Percentiles rank a stretch among this genome's conserved stretches.
Evolutionary conservation across 2,329 filamentous ascomycete genomes (phyloP).

Genomic region (Daldinia sp.): DNA sequence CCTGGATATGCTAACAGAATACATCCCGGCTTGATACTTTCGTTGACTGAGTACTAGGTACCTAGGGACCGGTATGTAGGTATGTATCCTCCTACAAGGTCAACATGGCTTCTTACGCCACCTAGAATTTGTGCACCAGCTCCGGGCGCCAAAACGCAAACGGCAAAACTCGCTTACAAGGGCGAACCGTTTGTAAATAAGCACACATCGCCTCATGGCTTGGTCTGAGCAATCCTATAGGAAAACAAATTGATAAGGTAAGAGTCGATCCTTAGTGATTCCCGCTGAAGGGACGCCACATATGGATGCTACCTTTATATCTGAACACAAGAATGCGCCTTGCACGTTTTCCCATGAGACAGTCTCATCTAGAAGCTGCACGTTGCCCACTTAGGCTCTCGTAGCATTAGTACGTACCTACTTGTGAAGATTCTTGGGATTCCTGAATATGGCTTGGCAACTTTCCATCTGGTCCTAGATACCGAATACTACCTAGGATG

Average conservation of each 20-base stretch:
- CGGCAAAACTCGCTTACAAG: constrained; percentile 2
- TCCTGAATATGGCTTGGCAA: neutral
- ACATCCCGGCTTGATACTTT: neutral
- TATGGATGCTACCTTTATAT: neutral
- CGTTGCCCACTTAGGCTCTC: neutral
- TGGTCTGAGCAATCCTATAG: neutral
- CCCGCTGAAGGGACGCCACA: neutral
- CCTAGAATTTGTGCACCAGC: neutral
- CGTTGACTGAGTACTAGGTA: neutral
- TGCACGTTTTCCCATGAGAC: neutral
- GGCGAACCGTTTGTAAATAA: constrained; percentile 1
- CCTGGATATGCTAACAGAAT: too few species aligned
- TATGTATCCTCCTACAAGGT: constrained; percentile 2
- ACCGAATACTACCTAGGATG: too few species aligned
- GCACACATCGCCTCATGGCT: neutral
- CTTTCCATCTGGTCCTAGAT: neutral
- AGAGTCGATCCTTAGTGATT: neutral
- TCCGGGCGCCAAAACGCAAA: constrained; percentile 5
- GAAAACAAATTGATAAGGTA: neutral
- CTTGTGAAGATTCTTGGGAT: neutral
- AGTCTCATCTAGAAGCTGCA: neutral
- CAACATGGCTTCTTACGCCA: constrained; percentile 4
- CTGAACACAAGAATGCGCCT: neutral
- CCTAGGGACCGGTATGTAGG: too few species aligned
- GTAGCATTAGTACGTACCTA: neutral